Evolutionary conservation across 2,329 filamentous ascomycete genomes (phyloP).

Genomic region (Fusarium sp.): DNA sequence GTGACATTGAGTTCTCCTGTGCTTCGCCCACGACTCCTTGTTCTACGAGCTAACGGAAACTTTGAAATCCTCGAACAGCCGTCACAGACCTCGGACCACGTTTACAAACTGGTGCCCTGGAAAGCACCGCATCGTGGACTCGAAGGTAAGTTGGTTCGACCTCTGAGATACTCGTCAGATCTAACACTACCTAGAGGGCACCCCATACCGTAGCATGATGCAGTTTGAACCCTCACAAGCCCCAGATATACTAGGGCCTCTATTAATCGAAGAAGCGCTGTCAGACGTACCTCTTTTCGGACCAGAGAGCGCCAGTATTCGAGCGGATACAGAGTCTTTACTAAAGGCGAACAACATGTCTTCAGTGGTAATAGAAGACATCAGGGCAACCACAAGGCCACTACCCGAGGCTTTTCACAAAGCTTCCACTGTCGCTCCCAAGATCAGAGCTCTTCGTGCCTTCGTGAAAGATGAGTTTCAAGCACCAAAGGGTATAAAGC

Average conservation of each 20-base stretch:
- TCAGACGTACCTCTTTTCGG: constrained; percentile 69
- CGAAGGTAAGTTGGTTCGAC: constrained; percentile 54
- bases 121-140: constrained; percentile 67
- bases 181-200: constrained; percentile 54
- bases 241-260: constrained; percentile 63
- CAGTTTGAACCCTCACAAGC: constrained; percentile 67
- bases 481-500: constrained; percentile 40
- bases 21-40: constrained; percentile 67
- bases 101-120: constrained; percentile 72
- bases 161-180: background rate
- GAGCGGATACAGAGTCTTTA: constrained; percentile 54
- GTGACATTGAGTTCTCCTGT: constrained; percentile 67
- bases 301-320: constrained; percentile 57
- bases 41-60: constrained; percentile 68
- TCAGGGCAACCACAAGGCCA: constrained; percentile 48
- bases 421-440: constrained; percentile 59
- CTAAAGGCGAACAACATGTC: constrained; percentile 51
- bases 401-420: constrained; percentile 57
- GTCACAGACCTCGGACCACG: constrained; percentile 66
- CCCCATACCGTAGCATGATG: constrained; percentile 66
- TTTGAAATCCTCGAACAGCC: constrained; percentile 73
- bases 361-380: constrained; percentile 51
- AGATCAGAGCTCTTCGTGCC: constrained; percentile 59
- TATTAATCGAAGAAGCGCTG: constrained; percentile 65
- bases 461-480: constrained; percentile 49